These are phyloP conservation scores for Spergularia azorica DNA, from an alignment of 179 eudicot genomes.

Conservation along the genomic window DNA sequence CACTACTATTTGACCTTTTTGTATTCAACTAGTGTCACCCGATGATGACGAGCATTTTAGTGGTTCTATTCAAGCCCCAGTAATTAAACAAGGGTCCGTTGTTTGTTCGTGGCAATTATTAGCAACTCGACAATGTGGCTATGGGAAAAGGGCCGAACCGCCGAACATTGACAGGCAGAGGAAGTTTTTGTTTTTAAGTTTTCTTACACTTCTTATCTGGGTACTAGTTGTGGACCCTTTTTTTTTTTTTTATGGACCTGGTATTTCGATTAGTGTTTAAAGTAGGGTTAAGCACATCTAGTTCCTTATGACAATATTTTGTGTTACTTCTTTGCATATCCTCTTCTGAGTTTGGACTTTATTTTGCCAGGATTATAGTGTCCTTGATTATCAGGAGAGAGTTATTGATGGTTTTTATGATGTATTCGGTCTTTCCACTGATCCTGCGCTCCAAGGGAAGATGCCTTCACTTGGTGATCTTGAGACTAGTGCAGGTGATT, in stretches of 20 bases:
- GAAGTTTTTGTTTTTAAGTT: not conserved
- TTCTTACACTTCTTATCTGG: not conserved
- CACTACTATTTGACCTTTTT: no score
- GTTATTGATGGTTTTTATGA: conserved; percentile 96
- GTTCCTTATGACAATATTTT: conserved; percentile 4
- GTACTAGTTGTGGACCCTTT: not conserved
- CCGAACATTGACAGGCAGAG: no score
- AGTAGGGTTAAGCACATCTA: not conserved
- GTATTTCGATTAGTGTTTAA: not conserved
- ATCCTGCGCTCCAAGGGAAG: conserved; percentile 62
- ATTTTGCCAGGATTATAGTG: conserved; percentile 68
- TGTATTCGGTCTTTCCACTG: conserved; percentile 68
- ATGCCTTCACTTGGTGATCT: conserved; percentile 90
- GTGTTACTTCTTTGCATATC: conserved; percentile 1
- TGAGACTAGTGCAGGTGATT: conserved; percentile 70
- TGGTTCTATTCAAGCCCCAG: no score
- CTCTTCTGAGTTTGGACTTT: conserved; percentile 21
- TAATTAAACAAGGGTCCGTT: no score
- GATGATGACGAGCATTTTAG: no score
- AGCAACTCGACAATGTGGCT: no score
- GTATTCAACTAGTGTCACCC: no score
- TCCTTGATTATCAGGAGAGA: conserved; percentile 92
- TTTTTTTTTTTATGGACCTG: not conserved
- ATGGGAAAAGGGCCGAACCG: no score
- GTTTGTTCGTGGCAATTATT: no score